phyloP scores from a whole-genome alignment of 805 yeast genomes.

The Candida easanensis region DNA sequence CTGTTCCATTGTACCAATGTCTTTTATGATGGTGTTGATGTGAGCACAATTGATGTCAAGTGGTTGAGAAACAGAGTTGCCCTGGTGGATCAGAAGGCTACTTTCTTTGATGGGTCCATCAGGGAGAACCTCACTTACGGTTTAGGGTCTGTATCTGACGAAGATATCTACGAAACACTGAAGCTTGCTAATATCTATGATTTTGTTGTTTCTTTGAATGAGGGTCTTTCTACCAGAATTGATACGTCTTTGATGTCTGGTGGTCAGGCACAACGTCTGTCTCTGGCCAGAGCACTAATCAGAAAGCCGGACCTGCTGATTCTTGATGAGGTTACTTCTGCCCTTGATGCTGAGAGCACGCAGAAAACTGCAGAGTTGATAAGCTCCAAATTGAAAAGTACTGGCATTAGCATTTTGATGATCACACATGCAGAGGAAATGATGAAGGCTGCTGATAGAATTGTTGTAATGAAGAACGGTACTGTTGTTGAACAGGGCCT shows the following conservation, averaged over 20 bases:
- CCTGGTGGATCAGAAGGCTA: constrained; percentile 74
- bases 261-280: constrained; percentile 85
- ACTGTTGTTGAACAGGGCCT: constrained; percentile 43
- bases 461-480: constrained; percentile 51
- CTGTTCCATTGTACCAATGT: constrained; percentile 45
- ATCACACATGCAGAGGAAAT: constrained; percentile 75
- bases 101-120: constrained; percentile 71
- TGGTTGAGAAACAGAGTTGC: constrained; percentile 54
- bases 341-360: constrained; percentile 69
- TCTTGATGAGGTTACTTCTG: constrained; percentile 88
- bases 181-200: constrained; percentile 48
- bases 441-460: constrained; percentile 54
- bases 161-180: constrained; percentile 38
- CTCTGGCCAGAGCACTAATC: constrained; percentile 78
- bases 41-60: constrained; percentile 42
- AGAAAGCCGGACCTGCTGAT: constrained; percentile 57
- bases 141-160: constrained; percentile 31
- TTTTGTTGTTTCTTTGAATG: constrained; percentile 52
- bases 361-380: constrained; percentile 49
- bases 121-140: constrained; percentile 72
- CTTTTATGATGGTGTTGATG: constrained; percentile 44
- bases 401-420: constrained; percentile 49
- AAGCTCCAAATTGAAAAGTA: constrained; percentile 28
- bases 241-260: constrained; percentile 65
- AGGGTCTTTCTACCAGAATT: constrained; percentile 57